Percentiles rank a stretch among this genome's conserved stretches.
These are phyloP conservation scores for Azolla pinnata DNA, from an alignment of 75 land plant genomes.

Conservation along the genomic window DNA sequence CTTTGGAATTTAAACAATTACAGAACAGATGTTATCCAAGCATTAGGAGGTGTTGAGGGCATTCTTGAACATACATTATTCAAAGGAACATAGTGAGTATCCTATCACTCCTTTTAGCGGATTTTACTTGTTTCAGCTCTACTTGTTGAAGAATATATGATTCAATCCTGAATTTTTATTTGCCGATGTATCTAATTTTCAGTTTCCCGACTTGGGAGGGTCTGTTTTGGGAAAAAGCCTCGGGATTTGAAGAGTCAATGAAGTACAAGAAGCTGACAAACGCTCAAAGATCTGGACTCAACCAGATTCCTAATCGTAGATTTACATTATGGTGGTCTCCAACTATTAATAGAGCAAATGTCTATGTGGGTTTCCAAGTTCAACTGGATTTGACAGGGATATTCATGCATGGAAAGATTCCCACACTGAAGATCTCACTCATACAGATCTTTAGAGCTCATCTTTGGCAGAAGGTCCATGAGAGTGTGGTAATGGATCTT, in stretches of 20 bases:
- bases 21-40: slow-evolving; percentile 98
- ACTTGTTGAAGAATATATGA: not conserved
- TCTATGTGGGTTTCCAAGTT: slow-evolving; percentile 98
- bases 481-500: slow-evolving; percentile 99
- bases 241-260: slow-evolving; percentile 99
- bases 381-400: slow-evolving; percentile 96
- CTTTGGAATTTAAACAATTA: slow-evolving; percentile 98
- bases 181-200: slow-evolving; percentile 4
- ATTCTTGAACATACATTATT: slow-evolving; percentile 95
- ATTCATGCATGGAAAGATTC: slow-evolving; percentile 99
- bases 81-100: slow-evolving; percentile 96
- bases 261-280: slow-evolving; percentile 98
- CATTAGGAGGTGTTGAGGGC: slow-evolving; percentile 98
- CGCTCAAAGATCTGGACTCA: slow-evolving; percentile 95
- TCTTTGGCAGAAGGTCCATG: slow-evolving; percentile 98
- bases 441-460: slow-evolving; percentile 99
- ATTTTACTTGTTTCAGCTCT: no score
- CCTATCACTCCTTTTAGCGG: no score
- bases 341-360: slow-evolving; percentile 96
- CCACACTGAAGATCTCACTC: slow-evolving; percentile 92
- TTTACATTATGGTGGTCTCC: slow-evolving; percentile 99
- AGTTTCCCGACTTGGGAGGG: slow-evolving; percentile 99
- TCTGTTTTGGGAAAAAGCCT: slow-evolving; percentile 99
- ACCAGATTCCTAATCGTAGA: slow-evolving; percentile 95
- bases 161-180: not conserved